Percentiles rank a stretch among this genome's conserved stretches.
phyloP scores from a whole-genome alignment of 2,329 filamentous ascomycete genomes.

The Aspergillus spinulosporus region DNA sequence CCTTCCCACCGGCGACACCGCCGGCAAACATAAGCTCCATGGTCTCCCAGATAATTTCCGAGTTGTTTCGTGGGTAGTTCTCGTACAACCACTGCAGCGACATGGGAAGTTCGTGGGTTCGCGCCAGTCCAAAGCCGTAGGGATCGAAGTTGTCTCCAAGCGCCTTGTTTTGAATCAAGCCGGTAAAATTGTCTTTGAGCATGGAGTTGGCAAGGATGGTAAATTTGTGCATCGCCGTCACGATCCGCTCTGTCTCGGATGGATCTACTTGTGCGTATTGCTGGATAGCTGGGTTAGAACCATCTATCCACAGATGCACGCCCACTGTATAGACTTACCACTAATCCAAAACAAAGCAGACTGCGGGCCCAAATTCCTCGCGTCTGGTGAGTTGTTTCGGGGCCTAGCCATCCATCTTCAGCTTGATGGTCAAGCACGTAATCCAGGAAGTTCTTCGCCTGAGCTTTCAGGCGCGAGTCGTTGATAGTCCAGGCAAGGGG shows the following conservation, averaged over 20 bases:
- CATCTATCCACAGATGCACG: constrained; percentile 17
- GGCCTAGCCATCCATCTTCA: constrained; percentile 59
- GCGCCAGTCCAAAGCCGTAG: constrained; percentile 38
- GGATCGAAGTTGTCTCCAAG: constrained; percentile 46
- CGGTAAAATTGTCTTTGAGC: constrained; percentile 55
- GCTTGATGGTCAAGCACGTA: constrained; percentile 53
- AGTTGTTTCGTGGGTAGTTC: constrained; percentile 41
- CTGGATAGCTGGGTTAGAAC: constrained; percentile 8
- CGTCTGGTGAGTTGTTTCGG: constrained; percentile 46
- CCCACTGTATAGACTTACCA: neutral
- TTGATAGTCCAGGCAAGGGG: constrained; percentile 56
- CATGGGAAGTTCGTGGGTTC: constrained; percentile 49
- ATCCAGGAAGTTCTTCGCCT: constrained; percentile 49
- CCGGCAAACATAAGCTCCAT: constrained; percentile 48
- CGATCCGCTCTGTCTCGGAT: constrained; percentile 42
- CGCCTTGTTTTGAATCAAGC: constrained; percentile 46
- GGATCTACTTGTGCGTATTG: constrained; percentile 51
- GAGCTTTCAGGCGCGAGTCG: constrained; percentile 51
- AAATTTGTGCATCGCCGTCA: constrained; percentile 54
- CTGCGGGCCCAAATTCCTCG: constrained; percentile 57
- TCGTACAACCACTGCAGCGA: constrained; percentile 53
- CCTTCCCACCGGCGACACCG: constrained; percentile 18
- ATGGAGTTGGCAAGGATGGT: constrained; percentile 54
- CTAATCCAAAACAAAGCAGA: constrained; percentile 52
- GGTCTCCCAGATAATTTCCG: constrained; percentile 41